A percentile compares a stretch with the other conserved stretches of the same genome.
Evolutionary conservation across 495 filamentous ascomycete species (phyloP).

Genomic region (Talaromyces adpressus): DNA sequence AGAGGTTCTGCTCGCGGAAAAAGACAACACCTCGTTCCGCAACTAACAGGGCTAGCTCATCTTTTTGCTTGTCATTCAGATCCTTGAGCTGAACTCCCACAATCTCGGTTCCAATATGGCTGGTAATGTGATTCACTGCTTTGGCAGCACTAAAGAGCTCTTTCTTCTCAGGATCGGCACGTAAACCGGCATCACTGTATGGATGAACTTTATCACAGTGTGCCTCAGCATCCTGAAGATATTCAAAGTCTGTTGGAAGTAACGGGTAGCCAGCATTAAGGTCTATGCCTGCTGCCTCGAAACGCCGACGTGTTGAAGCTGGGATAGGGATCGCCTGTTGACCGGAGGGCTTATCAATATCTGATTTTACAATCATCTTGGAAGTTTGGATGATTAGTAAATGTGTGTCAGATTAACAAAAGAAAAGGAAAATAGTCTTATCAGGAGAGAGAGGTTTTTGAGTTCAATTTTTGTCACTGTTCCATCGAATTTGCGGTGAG

Average conservation of each 20-base stretch:
- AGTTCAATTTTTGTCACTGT: too few species aligned
- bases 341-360: too few species aligned
- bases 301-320: not conserved
- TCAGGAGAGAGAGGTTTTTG: too few species aligned
- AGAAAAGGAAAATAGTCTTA: too few species aligned
- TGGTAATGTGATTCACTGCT: slow-evolving; percentile 54
- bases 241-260: not conserved
- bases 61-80: slow-evolving; percentile 61
- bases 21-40: slow-evolving; percentile 68
- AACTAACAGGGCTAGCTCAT: slow-evolving; percentile 67
- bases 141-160: slow-evolving; percentile 44
- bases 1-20: slow-evolving; percentile 62
- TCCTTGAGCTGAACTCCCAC: slow-evolving; percentile 60
- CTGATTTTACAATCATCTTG: too few species aligned
- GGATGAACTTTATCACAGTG: slow-evolving; percentile 5
- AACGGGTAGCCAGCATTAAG: not conserved
- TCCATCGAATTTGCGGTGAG: too few species aligned
- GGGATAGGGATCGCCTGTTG: too few species aligned
- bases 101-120: slow-evolving; percentile 68
- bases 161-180: slow-evolving; percentile 46
- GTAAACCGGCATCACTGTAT: slow-evolving; percentile 36
- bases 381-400: too few species aligned
- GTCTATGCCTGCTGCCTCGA: not conserved
- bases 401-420: too few species aligned
- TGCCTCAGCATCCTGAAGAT: not conserved